phyloP scores from a whole-genome alignment of 148 eudicot species.

The Salicornia ramosissima region DNA sequence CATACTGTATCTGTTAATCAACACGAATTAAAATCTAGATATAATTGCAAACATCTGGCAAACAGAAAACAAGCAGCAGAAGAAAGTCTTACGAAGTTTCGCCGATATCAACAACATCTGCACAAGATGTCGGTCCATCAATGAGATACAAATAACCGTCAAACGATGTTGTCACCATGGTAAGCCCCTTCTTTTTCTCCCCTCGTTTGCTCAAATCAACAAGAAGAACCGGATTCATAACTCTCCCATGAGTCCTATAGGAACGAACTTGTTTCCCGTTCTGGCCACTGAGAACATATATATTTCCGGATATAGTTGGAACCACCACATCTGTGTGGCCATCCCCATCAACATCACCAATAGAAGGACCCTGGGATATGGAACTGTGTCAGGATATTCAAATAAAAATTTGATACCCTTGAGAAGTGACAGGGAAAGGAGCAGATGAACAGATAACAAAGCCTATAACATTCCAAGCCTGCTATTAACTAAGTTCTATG shows the following conservation, averaged over 20 bases:
- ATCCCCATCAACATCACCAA: constrained; percentile 98
- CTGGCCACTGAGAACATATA: constrained; percentile 87
- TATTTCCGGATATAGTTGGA: constrained; percentile 86
- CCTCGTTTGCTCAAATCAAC: constrained; percentile 85
- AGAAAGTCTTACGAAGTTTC: constrained; percentile 84
- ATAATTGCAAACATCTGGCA: not conserved
- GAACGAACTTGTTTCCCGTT: constrained; percentile 84
- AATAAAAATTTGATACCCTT: not conserved
- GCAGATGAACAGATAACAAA: not conserved
- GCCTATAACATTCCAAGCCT: not conserved
- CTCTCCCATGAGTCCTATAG: constrained; percentile 95
- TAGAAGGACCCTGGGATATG: constrained; percentile 56
- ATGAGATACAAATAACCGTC: constrained; percentile 97
- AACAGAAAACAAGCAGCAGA: not conserved
- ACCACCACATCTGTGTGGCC: constrained; percentile 92
- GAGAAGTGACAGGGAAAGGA: not conserved
- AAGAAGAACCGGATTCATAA: constrained; percentile 92
- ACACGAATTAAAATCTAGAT: constrained; percentile 5
- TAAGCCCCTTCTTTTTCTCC: constrained; percentile 80
- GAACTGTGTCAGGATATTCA: constrained; percentile 14
- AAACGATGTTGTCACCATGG: constrained; percentile 89
- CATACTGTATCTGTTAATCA: constrained; percentile 89
- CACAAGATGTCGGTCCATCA: constrained; percentile 94
- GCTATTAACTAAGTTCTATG: not conserved
- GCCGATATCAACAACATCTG: constrained; percentile 97